Percentiles rank a stretch among this genome's conserved stretches.
These are phyloP conservation scores for Diospyros kaki DNA, from an alignment of 148 eudicot genomes.

Conservation along the genomic window DNA sequence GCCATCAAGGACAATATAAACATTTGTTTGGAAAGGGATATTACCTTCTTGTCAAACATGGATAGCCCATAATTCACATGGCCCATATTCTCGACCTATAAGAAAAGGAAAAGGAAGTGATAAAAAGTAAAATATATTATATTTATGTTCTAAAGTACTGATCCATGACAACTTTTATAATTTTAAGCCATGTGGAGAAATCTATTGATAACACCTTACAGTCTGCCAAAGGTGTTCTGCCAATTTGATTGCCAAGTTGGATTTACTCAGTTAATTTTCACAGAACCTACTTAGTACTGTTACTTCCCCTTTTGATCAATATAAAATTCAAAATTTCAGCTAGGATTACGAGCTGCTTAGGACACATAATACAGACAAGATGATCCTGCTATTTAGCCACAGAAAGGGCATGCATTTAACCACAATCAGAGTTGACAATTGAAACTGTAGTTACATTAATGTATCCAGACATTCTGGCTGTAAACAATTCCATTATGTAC, in stretches of 20 bases:
- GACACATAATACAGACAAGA: background rate
- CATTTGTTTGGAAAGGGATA: background rate
- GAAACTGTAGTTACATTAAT: background rate
- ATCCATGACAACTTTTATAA: constrained; percentile 4
- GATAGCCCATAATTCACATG: constrained; percentile 82
- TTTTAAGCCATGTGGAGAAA: background rate
- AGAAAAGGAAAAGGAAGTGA: background rate
- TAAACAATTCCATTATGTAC: too few relatives aligned
- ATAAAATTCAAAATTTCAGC: background rate
- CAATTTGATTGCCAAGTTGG: background rate
- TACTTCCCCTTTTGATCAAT: background rate
- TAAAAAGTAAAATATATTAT: background rate
- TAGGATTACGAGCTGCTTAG: background rate
- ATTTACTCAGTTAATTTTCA: background rate
- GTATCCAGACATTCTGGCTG: too few relatives aligned
- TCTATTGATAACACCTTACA: background rate
- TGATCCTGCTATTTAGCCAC: background rate
- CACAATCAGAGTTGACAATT: background rate
- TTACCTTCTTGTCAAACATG: constrained; percentile 84
- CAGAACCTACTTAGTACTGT: background rate
- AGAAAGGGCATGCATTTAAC: background rate
- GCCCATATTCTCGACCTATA: constrained; percentile 97
- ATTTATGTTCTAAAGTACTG: background rate
- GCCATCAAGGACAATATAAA: background rate
- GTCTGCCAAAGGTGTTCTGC: background rate